Percentiles rank a stretch among this genome's conserved stretches.
phyloP scores from a whole-genome alignment of 2,329 filamentous ascomycete genomes.

The Fusarium robinianum region DNA sequence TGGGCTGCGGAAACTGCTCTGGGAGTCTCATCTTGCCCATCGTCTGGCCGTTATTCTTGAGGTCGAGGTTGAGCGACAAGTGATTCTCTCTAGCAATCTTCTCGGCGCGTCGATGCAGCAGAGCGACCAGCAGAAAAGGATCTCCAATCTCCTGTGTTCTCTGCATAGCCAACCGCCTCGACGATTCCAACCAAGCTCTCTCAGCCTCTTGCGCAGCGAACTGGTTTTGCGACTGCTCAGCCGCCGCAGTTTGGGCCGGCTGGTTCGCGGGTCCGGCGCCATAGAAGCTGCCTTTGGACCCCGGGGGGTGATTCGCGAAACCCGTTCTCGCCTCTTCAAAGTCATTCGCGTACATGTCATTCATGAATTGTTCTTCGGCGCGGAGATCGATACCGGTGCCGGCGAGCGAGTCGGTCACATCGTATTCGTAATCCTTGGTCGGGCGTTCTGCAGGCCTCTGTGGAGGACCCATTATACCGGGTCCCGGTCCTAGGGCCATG shows the following conservation, averaged over 20 bases:
- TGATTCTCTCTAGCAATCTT: conserved; percentile 64
- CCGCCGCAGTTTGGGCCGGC: conserved; percentile 51
- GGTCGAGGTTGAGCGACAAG: conserved; percentile 59
- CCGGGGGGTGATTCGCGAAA: conserved; percentile 55
- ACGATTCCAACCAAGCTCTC: conserved; percentile 68
- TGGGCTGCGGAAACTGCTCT: conserved; percentile 54
- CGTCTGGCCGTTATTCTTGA: conserved; percentile 51
- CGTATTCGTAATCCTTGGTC: conserved; percentile 67
- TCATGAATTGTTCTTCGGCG: conserved; percentile 82
- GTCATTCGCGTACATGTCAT: conserved; percentile 64
- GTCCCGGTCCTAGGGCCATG: conserved; percentile 28
- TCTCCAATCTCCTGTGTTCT: conserved; percentile 72
- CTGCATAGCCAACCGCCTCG: conserved; percentile 61
- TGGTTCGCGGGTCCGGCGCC: conserved; percentile 70
- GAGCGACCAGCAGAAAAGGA: conserved; percentile 71
- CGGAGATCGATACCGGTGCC: conserved; percentile 86
- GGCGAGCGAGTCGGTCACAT: conserved; percentile 81
- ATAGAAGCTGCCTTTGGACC: conserved; percentile 62
- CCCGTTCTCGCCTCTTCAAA: conserved; percentile 58
- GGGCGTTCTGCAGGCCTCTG: conserved; percentile 66
- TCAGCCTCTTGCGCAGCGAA: conserved; percentile 68
- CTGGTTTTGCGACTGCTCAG: conserved; percentile 61
- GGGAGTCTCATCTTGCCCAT: conserved; percentile 56
- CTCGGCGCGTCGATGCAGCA: conserved; percentile 61
- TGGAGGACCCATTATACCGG: conserved; percentile 58